Evolutionary conservation across 2,329 filamentous ascomycete species (phyloP).

Genomic region (Phialemonium atrogriseum): DNA sequence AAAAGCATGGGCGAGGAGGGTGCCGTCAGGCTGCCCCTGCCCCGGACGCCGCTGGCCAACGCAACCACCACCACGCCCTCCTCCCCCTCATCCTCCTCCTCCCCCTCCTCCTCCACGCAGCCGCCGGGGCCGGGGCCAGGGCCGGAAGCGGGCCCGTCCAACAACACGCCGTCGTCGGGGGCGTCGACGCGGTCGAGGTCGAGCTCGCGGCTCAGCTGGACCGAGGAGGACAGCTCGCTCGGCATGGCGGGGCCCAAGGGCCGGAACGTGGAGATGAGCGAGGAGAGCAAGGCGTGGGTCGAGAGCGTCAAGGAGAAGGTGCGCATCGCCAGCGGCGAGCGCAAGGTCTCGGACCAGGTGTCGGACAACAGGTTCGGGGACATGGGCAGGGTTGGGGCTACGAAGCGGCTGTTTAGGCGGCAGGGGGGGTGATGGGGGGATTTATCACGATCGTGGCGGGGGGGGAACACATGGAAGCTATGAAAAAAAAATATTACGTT

Average conservation of each 20-base stretch:
- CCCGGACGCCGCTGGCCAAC: conserved; percentile 17
- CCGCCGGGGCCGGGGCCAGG: background rate
- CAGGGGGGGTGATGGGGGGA: too few relatives aligned
- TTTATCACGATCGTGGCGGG: too few relatives aligned
- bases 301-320: conserved; percentile 78
- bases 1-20: conserved; percentile 27
- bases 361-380: conserved; percentile 51
- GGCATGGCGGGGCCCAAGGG: conserved; percentile 64
- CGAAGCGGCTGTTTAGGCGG: conserved; percentile 59
- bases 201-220: conserved; percentile 47
- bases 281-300: conserved; percentile 71
- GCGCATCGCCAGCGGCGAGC: conserved; percentile 57
- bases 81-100: background rate
- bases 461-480: too few relatives aligned
- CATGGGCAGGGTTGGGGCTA: conserved; percentile 62
- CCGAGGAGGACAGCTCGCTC: conserved; percentile 51
- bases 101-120: background rate
- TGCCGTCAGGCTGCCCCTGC: conserved; percentile 16
- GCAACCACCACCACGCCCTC: too few relatives aligned
- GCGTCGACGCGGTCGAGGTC: conserved; percentile 38
- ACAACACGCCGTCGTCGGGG: conserved; percentile 35
- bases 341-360: conserved; percentile 21
- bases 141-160: conserved; percentile 19
- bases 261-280: conserved; percentile 57
- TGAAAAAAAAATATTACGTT: too few relatives aligned